Percentiles rank a stretch among this genome's conserved stretches.
phyloP scores from a whole-genome alignment of 208 protist species.

The Tetramitus jugosus region DNA sequence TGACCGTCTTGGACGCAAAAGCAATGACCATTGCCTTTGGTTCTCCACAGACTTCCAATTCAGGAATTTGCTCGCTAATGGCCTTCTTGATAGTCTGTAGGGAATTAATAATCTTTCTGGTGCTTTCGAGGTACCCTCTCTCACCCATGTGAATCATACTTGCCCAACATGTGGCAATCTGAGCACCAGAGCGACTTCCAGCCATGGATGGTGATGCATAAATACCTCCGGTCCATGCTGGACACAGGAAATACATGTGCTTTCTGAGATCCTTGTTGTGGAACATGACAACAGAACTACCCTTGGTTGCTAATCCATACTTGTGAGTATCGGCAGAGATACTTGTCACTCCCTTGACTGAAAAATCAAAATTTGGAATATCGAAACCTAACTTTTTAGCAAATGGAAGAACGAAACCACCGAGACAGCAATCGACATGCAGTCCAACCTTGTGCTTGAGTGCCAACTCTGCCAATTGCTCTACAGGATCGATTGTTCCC shows the following conservation, averaged over 20 bases:
- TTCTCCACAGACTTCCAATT: neutral
- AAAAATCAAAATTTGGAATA: conserved; percentile 83
- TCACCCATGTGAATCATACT: conserved; percentile 80
- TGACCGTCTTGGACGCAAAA: neutral
- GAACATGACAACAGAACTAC: conserved; percentile 90
- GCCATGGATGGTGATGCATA: conserved; percentile 91
- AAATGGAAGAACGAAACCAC: conserved; percentile 94
- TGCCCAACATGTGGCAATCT: conserved; percentile 91
- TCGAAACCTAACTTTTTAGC: conserved; percentile 78
- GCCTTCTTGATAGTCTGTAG: neutral
- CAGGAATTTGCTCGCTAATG: neutral
- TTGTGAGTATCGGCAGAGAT: conserved; percentile 98
- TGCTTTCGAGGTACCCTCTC: conserved; percentile 28
- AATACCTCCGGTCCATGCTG: conserved; percentile 94
- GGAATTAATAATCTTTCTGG: neutral
- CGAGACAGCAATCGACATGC: conserved; percentile 96
- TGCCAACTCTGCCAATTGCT: conserved; percentile 72
- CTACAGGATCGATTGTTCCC: conserved; percentile 81
- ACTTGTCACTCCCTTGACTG: conserved; percentile 87
- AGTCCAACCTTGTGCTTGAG: conserved; percentile 73
- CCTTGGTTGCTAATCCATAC: conserved; percentile 96
- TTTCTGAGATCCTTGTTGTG: conserved; percentile 63
- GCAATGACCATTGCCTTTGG: neutral
- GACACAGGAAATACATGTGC: conserved; percentile 83
- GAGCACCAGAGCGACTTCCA: conserved; percentile 82